Evolutionary conservation across 2,329 filamentous ascomycete genomes (phyloP).

Genomic region (Scorias spongiosa): DNA sequence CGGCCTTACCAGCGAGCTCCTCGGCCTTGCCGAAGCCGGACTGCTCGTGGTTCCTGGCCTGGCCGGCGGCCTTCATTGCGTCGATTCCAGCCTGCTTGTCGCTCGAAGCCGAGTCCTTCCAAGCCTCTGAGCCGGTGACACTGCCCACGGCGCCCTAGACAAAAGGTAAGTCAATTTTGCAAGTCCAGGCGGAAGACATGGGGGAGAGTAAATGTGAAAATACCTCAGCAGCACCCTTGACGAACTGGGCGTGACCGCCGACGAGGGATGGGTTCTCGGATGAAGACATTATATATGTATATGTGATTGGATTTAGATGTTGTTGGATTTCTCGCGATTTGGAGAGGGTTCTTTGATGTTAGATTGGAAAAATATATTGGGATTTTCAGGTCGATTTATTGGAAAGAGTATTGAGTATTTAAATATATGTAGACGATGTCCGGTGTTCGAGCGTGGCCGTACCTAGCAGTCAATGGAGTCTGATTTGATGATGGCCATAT

Average conservation of each 20-base stretch:
- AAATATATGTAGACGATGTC: no score
- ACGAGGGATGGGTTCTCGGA: slow-evolving; percentile 43
- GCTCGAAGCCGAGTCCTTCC: slow-evolving; percentile 48
- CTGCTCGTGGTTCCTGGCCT: slow-evolving; percentile 36
- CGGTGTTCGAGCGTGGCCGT: no score
- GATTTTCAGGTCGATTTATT: no score
- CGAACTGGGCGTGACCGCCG: slow-evolving; percentile 49
- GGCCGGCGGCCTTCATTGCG: slow-evolving; percentile 45
- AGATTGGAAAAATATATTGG: no score
- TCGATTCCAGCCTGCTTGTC: slow-evolving; percentile 48
- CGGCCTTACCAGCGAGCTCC: slow-evolving; percentile 46
- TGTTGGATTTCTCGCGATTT: no score
- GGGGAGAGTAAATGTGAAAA: neutral
- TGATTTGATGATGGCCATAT: no score
- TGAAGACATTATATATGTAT: slow-evolving; percentile 1
- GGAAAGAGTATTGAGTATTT: no score
- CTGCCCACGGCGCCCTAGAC: slow-evolving; percentile 43
- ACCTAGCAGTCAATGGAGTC: no score
- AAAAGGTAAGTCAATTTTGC: neutral
- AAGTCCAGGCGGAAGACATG: neutral
- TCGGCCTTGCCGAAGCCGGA: slow-evolving; percentile 49
- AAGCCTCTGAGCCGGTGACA: slow-evolving; percentile 46
- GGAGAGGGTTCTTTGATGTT: no score
- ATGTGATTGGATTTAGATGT: no score
- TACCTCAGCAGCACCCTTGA: slow-evolving; percentile 54